Percentiles rank a stretch among this genome's conserved stretches.
Conservation (phyloP, 768 basidiomycete species). For the Gymnopilus junonius region DNA sequence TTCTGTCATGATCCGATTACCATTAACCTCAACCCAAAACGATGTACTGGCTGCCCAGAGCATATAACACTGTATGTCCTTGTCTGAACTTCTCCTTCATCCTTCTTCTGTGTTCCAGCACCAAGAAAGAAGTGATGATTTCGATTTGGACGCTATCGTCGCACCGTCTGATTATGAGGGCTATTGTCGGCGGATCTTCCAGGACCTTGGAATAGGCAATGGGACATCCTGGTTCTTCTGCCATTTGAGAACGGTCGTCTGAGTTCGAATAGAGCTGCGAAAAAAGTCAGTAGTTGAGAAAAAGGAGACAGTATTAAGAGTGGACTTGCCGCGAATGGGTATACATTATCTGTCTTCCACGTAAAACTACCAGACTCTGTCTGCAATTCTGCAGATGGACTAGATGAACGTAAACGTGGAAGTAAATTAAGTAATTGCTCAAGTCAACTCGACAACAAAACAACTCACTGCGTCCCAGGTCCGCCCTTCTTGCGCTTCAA, state of each 20-base stretch:
- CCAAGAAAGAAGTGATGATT: conserved; percentile 22
- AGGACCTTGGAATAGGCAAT: conserved; percentile 18
- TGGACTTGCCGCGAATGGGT: conserved; percentile 21
- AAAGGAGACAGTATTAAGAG: no score
- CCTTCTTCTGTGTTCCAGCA: conserved; percentile 21
- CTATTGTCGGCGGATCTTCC: conserved; percentile 14
- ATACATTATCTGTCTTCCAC: conserved; percentile 15
- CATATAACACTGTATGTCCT: conserved; percentile 8
- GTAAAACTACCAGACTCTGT: conserved; percentile 15
- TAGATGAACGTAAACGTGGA: neutral
- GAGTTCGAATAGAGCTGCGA: conserved; percentile 15
- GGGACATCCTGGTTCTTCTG: conserved; percentile 2
- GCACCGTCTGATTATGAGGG: conserved; percentile 10
- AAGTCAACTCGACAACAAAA: neutral
- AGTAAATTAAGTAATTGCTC: neutral
- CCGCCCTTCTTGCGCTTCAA: conserved; percentile 9
- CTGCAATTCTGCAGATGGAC: conserved; percentile 1
- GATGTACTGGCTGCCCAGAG: conserved; percentile 13
- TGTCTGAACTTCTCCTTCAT: conserved; percentile 19
- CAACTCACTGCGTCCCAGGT: conserved; percentile 13
- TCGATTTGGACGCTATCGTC: conserved; percentile 16
- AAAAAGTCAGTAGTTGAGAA: neutral
- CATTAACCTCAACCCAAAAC: neutral
- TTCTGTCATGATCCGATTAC: neutral
- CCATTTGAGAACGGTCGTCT: neutral